Evolutionary conservation across 768 basidiomycete genomes (phyloP), one percentile per base, ranked within the genome.

Genomic region (Leccinum arenicola): DNA sequence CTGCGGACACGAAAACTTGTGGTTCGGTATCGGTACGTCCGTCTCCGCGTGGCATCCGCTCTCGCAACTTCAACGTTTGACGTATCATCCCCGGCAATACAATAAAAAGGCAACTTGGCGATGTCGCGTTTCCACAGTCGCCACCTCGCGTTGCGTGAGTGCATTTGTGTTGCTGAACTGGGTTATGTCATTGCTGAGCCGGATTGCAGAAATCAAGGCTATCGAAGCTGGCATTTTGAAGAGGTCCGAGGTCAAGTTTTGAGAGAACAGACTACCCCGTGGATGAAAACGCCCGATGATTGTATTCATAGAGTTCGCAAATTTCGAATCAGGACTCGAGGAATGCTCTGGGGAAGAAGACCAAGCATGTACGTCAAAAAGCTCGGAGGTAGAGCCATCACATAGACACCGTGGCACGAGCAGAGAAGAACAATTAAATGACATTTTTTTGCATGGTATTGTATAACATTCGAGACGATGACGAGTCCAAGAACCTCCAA

Each of bases 1-100:
- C 27, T 71, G 61, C 45, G 73, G 74, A 17, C 67, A 75, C 45
- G 70, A 79, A 1, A 79, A 79, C 25, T 52, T 71, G 29, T 71
- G 72, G 70, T 71, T 73, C 21, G 64, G 62, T 31, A 11, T 70
- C 19, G 72, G 70, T 73, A 56, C 40, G 70, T 64, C 43, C 31
- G 3, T 4, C 48, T 49, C 21, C 23, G 15, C 23, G 14, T 25
- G 23, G 23, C 14, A 49, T 49, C 10, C 17, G 17, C 40, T n/a
- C 4, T 19, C 19, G 9, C 43, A 45, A 1, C 43, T 52, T 35
- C 27, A n/a, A 23, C 7, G 3, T 50, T 6, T 62, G 23, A 47
- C 52, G 10, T 52, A 2, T 31, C 47, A 3, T 27, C 43, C 19
- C 19, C 10, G 4, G 2, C n/a, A 10, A 11, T 12, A 21, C 11